Percentiles rank a stretch among this genome's conserved stretches.
Conservation (phyloP, 257 asterid species). For the Jasminum sambac region DNA sequence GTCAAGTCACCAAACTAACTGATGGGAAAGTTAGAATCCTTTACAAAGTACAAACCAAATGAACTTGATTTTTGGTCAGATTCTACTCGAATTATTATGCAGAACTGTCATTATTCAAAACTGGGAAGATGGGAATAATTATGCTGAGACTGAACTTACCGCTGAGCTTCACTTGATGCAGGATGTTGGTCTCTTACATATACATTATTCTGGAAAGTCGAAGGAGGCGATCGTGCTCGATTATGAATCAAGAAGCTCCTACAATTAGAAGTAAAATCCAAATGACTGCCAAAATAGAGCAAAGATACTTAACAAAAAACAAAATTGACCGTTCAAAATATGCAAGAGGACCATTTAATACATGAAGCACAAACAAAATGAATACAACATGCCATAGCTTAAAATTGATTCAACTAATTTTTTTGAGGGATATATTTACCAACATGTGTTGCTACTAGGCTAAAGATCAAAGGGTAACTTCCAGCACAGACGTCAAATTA, state of each 20-base stretch:
- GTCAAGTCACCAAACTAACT: too few species aligned
- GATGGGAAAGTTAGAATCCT: too few species aligned
- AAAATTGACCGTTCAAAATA: background rate
- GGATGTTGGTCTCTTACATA: slow-evolving; percentile 40
- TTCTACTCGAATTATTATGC: background rate
- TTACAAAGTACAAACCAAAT: too few species aligned
- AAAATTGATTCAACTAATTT: background rate
- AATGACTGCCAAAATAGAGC: slow-evolving; percentile 35
- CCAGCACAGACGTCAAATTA: background rate
- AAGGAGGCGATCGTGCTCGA: slow-evolving; percentile 43
- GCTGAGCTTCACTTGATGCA: slow-evolving; percentile 42
- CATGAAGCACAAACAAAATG: background rate
- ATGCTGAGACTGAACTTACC: slow-evolving; percentile 43
- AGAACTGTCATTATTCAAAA: background rate
- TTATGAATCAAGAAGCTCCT: slow-evolving; percentile 35
- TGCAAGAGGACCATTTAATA: background rate
- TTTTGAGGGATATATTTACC: background rate
- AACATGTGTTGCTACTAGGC: background rate
- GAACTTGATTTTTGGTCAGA: too few species aligned
- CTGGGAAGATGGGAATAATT: background rate
- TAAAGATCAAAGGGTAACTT: background rate
- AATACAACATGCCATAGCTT: background rate
- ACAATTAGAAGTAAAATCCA: slow-evolving; percentile 36
- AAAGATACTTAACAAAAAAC: slow-evolving; percentile 21
- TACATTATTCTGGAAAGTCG: slow-evolving; percentile 40